These are phyloP conservation scores for Dactylonectria macrodidyma DNA, from an alignment of 2,329 filamentous ascomycete species.

Conservation along the genomic window DNA sequence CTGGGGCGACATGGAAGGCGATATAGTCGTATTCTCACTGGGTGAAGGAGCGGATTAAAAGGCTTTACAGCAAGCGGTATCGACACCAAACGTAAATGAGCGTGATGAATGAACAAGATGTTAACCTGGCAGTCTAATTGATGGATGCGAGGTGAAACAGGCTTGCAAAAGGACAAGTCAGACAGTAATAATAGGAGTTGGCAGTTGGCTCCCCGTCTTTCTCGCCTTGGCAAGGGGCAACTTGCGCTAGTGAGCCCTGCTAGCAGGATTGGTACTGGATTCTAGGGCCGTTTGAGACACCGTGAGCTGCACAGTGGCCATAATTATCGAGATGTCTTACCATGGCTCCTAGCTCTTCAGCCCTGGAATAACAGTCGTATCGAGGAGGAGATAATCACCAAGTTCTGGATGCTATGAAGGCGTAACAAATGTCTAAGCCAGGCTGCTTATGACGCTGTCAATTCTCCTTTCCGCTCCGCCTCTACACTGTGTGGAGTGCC, in stretches of 20 bases:
- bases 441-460: not conserved
- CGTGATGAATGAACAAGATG: conserved; percentile 14
- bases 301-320: conserved; percentile 7
- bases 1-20: conserved; percentile 17
- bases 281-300: conserved; percentile 5
- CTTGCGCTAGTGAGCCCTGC: conserved; percentile 39
- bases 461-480: not conserved
- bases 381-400: not conserved
- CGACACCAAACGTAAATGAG: conserved; percentile 12
- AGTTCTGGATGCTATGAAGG: not conserved
- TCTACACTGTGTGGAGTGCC: not conserved
- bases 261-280: not conserved
- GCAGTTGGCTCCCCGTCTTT: conserved; percentile 38
- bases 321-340: not conserved
- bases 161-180: conserved; percentile 46
- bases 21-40: not conserved
- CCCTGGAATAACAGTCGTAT: not conserved
- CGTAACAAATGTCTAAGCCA: not conserved
- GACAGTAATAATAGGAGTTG: conserved; percentile 39
- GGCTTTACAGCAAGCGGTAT: conserved; percentile 16
- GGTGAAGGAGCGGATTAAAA: conserved; percentile 10
- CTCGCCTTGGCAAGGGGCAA: conserved; percentile 41
- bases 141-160: conserved; percentile 40
- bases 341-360: not conserved
- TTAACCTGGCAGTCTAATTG: not conserved